Evolutionary conservation across 768 basidiomycete species (phyloP), one percentile per base, ranked within the genome.

Genomic region (Amanita exitialis): DNA sequence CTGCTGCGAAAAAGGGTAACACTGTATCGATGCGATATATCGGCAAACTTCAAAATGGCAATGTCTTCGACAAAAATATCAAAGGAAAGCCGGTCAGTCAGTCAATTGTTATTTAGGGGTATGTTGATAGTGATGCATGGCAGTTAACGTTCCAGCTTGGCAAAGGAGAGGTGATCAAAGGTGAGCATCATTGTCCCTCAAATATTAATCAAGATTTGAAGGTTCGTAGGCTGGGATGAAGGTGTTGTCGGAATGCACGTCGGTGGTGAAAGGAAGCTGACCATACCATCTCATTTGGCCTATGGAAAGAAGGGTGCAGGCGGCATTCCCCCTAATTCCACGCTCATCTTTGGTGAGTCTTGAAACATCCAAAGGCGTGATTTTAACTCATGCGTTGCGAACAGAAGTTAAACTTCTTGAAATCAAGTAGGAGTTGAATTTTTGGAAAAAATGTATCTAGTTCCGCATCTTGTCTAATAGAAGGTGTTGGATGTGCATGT

Each of bases 201-300:
- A 0, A 32, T 13, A 41, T 34, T 13, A 7, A 3, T 4, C 45
- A n/a, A 34, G 44, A 35, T 36, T 13, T 50, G n/a, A 54, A 42
- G 47, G 34, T 35, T 43, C 10, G 21, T 52, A 86, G 82, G 87
- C 42, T 96, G 94, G 93, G 95, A 97, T 59, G 72, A 89, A 60
- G 95, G 94, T 36, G 74, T 97, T 51, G 82, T 73, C 27, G 95
- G 95, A 30, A 96, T 98, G 93, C 83, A 89, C 59, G 80, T 85
- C 36, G 86, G 82, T 36, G 93, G 94, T 23, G 93, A 97, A 68
- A 80, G 95, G 46, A 69, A 81, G 52, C 71, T 98, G 57, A 81
- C 75, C 38, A 75, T 93, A 44, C 90, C 90, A 39, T 69, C 86
- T 12, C 60, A 71, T 25, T 74, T 89, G 71, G 86, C 64, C 16